Evolutionary conservation across 2,329 filamentous ascomycete genomes (phyloP).

Genomic region (Phoma sp.): DNA sequence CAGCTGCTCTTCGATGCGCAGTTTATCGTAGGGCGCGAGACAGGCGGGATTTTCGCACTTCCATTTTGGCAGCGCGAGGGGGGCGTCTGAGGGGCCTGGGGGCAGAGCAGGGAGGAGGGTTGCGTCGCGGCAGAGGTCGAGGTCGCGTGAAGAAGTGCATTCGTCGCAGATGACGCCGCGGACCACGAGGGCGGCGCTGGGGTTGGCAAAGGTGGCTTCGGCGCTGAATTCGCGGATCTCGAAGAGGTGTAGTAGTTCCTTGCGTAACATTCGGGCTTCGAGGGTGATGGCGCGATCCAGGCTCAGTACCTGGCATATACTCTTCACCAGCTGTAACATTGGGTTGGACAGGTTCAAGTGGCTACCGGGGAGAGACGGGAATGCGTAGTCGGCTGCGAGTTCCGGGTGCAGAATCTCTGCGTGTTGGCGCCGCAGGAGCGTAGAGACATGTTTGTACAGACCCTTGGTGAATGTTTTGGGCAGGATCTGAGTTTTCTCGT

Average conservation of each 20-base stretch:
- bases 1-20: slow-evolving; percentile 82
- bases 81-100: slow-evolving; percentile 20
- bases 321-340: slow-evolving; percentile 88
- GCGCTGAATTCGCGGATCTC: slow-evolving; percentile 93
- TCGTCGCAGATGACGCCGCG: slow-evolving; percentile 83
- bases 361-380: slow-evolving; percentile 79
- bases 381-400: slow-evolving; percentile 83
- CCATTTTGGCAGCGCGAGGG: slow-evolving; percentile 68
- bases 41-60: slow-evolving; percentile 72
- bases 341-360: slow-evolving; percentile 71
- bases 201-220: slow-evolving; percentile 87
- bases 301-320: slow-evolving; percentile 87
- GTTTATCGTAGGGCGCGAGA: slow-evolving; percentile 74
- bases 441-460: slow-evolving; percentile 84
- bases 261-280: slow-evolving; percentile 85
- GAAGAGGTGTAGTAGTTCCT: slow-evolving; percentile 87
- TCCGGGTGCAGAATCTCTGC: slow-evolving; percentile 89
- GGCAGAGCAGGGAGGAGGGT: slow-evolving; percentile 68
- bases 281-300: slow-evolving; percentile 90
- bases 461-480: slow-evolving; percentile 87
- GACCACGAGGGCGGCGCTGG: slow-evolving; percentile 75
- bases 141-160: slow-evolving; percentile 85
- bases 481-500: slow-evolving; percentile 70
- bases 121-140: slow-evolving; percentile 91
- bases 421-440: slow-evolving; percentile 83